phyloP scores from a whole-genome alignment of 2,329 filamentous ascomycete species.

The Xylaria sp. region DNA sequence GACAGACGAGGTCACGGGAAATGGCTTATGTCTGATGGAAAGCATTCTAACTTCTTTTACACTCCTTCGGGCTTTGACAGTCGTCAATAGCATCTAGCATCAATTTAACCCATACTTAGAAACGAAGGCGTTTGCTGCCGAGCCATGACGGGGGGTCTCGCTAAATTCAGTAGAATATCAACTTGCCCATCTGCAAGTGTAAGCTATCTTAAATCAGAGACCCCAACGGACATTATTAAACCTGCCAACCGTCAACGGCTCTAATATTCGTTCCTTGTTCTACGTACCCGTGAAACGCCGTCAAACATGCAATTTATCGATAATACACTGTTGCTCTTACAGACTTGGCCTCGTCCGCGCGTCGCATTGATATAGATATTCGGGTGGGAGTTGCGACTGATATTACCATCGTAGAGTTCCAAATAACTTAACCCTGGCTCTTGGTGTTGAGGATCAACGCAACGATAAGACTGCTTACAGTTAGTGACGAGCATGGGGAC shows the following conservation, averaged over 20 bases:
- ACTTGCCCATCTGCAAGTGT: background rate
- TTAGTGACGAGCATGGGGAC: slow-evolving; percentile 27
- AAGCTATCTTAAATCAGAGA: no score
- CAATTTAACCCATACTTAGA: slow-evolving; percentile 20
- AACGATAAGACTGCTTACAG: slow-evolving; percentile 75
- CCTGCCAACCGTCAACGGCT: slow-evolving; percentile 24
- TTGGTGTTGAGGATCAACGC: slow-evolving; percentile 92
- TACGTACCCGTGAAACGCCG: slow-evolving; percentile 39
- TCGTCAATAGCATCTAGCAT: slow-evolving; percentile 20
- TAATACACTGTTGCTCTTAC: slow-evolving; percentile 30
- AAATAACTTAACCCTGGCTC: slow-evolving; percentile 58
- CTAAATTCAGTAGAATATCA: slow-evolving; percentile 1
- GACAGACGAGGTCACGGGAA: slow-evolving; percentile 19
- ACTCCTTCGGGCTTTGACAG: slow-evolving; percentile 21
- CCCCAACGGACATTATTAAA: no score
- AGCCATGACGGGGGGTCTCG: slow-evolving; percentile 1
- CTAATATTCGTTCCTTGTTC: slow-evolving; percentile 28
- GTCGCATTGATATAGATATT: slow-evolving; percentile 14
- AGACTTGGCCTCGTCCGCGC: slow-evolving; percentile 11
- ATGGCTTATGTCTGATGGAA: slow-evolving; percentile 16
- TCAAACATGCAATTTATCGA: slow-evolving; percentile 37
- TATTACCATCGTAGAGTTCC: background rate
- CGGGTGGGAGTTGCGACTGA: background rate
- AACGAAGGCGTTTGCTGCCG: background rate
- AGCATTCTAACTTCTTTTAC: slow-evolving; percentile 17